Evolutionary conservation across 371 early-diverging fungal genomes (phyloP).

Genomic region (Mucor plumbeus): DNA sequence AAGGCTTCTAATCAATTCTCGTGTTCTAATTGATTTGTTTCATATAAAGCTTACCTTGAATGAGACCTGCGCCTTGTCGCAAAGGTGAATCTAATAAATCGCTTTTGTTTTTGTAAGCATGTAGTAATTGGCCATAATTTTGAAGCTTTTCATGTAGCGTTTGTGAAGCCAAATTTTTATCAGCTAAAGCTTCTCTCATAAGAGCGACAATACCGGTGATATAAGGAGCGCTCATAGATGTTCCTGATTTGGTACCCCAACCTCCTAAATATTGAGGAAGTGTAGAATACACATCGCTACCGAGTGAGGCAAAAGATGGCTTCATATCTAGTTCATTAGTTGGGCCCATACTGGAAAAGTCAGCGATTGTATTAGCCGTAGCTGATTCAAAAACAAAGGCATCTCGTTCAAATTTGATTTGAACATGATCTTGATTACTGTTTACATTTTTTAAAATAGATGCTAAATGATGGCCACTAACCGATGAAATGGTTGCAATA

Average conservation of each 20-base stretch:
- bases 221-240: constrained; percentile 71
- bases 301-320: constrained; percentile 64
- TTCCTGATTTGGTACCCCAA: constrained; percentile 66
- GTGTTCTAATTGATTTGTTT: too few species aligned
- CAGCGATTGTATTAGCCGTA: constrained; percentile 37
- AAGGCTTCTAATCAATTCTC: not conserved
- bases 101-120: constrained; percentile 17
- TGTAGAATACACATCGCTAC: constrained; percentile 73
- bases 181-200: constrained; percentile 18
- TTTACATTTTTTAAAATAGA: constrained; percentile 3
- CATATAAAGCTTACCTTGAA: constrained; percentile 52
- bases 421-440: not conserved
- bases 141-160: constrained; percentile 41
- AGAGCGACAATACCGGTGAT: constrained; percentile 70
- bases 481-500: constrained; percentile 17
- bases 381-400: constrained; percentile 15
- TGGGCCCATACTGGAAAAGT: constrained; percentile 49
- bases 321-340: constrained; percentile 35
- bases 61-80: constrained; percentile 79
- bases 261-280: constrained; percentile 36
- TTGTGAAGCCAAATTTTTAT: constrained; percentile 17
- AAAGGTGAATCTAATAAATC: constrained; percentile 39
- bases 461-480: constrained; percentile 12
- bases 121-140: constrained; percentile 50
- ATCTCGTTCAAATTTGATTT: constrained; percentile 12